Percentiles rank a stretch among this genome's conserved stretches.
Conservation (phyloP, 257 asterid species). For the Solanum megistacrolobum region DNA sequence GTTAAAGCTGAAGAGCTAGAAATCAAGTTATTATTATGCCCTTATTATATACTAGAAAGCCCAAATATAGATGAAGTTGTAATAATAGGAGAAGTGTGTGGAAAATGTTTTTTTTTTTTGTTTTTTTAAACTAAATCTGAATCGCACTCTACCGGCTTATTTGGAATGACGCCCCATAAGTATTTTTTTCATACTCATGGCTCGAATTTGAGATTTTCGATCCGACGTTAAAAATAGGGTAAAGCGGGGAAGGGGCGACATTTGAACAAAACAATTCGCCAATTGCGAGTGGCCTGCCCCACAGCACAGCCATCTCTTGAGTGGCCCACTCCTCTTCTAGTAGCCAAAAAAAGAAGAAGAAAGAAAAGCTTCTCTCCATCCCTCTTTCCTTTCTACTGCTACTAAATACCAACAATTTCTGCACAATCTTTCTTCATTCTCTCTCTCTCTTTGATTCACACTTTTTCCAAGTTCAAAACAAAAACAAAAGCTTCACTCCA, state of each 20-base stretch:
- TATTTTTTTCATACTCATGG: too few relatives aligned
- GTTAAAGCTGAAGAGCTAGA: not conserved
- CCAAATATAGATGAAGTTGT: not conserved
- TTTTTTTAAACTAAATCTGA: too few relatives aligned
- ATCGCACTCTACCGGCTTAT: fast-evolving
- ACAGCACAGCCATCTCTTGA: not conserved
- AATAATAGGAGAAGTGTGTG: not conserved
- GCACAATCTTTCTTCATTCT: not conserved
- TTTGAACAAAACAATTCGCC: not conserved
- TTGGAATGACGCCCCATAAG: fast-evolving
- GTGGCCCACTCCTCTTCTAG: not conserved
- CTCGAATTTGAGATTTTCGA: too few relatives aligned
- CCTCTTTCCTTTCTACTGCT: not conserved
- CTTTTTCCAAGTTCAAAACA: not conserved
- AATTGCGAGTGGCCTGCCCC: not conserved
- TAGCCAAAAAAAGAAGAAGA: not conserved
- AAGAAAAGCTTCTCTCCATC: not conserved
- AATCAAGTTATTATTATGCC: too few relatives aligned
- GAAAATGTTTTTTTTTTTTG: not conserved
- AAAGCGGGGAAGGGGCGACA: not conserved
- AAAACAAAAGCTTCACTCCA: not conserved
- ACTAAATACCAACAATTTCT: not conserved
- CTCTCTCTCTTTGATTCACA: not conserved
- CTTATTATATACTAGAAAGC: too few relatives aligned
- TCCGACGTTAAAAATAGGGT: not conserved